Evolutionary conservation across 805 yeast genomes (phyloP), one percentile per base, ranked within the genome.

Genomic region (Metschnikowia arizonensis): DNA sequence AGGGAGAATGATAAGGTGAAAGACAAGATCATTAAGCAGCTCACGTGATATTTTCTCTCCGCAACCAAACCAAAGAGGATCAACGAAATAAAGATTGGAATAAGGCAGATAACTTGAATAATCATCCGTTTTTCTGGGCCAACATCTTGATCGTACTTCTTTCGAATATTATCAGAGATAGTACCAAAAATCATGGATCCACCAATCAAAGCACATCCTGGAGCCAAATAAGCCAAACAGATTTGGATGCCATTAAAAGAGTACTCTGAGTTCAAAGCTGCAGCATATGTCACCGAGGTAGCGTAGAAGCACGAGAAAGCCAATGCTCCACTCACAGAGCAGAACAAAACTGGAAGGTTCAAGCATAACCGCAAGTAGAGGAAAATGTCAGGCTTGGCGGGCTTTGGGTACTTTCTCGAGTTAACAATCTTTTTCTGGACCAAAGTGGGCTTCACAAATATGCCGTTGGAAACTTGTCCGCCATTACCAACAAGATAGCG

Each of bases 221-320:
- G 82, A 45, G 80, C 76, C 7, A 76, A 62, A 45, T 77, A 79
- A 0, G 79, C 65, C 6, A 76, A 63, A 25, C 78, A 73, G 0
- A 68, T 64, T 14, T 65, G 59, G 1, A 73, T 49, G 21, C 58
- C 56, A 1, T 62, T 57, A 46, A 66, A 71, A 8, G 59, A 47
- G 52, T 78, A 78, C 7, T 62, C 56, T 0, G 59, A 52, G 32
- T 67, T 59, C 28, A 79, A 58, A 7, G 63, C 62, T 21, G 65
- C 64, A 0, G 81, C 59, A 50, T 76, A 74, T 1, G 79, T 73
- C 9, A 79, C 77, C 49, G 74, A 73, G 48, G 78, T 65, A 1
- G 74, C 81, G 49, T 79, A 79, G 52, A 77, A 79, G 15, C 76
- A 65, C 3, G 82, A 77, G 61, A 79, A 78, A n/a, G 77, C 51